Conservation (phyloP, 208 protist species). For the Wallacemonas sp. region DNA sequence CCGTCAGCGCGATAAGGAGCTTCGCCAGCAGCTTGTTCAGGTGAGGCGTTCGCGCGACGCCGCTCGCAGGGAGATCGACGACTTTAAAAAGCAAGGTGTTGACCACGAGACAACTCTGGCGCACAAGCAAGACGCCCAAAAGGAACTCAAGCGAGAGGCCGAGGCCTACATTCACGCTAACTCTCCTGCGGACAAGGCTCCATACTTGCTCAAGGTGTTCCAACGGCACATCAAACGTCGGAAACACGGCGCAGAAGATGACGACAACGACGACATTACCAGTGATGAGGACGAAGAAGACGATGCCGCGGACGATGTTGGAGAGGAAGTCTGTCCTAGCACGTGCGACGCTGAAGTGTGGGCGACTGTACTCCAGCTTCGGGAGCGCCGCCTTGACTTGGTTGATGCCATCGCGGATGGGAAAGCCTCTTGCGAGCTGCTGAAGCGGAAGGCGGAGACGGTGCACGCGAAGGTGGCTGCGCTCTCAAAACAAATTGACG, state of each 20-base stretch:
- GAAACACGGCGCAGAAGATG: slow-evolving; percentile 36
- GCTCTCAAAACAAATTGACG: slow-evolving; percentile 56
- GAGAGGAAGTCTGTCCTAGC: slow-evolving; percentile 90
- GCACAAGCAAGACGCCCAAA: slow-evolving; percentile 61
- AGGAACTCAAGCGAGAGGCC: slow-evolving; percentile 70
- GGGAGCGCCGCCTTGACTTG: slow-evolving; percentile 90
- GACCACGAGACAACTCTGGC: slow-evolving; percentile 56
- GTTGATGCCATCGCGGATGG: slow-evolving; percentile 82
- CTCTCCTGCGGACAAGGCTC: slow-evolving; percentile 60
- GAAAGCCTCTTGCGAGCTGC: slow-evolving; percentile 27
- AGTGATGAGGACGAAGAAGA: slow-evolving; percentile 76
- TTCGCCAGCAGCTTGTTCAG: slow-evolving; percentile 55
- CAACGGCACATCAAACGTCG: slow-evolving; percentile 93
- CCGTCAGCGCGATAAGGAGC: slow-evolving; percentile 84
- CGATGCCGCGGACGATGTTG: slow-evolving; percentile 87
- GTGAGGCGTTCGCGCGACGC: slow-evolving; percentile 60
- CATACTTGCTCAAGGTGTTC: slow-evolving; percentile 90
- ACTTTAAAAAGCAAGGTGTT: slow-evolving; percentile 51
- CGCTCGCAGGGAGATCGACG: slow-evolving; percentile 53
- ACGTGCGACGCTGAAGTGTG: slow-evolving; percentile 87
- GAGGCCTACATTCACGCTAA: slow-evolving; percentile 83
- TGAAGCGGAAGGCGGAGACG: slow-evolving; percentile 37
- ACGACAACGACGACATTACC: slow-evolving; percentile 69
- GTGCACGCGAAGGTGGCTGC: slow-evolving; percentile 24
- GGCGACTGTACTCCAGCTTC: slow-evolving; percentile 81